These are phyloP conservation scores for Phytophthora ramorum DNA, from an alignment of 352 stramenopile species.

Conservation along the genomic window DNA sequence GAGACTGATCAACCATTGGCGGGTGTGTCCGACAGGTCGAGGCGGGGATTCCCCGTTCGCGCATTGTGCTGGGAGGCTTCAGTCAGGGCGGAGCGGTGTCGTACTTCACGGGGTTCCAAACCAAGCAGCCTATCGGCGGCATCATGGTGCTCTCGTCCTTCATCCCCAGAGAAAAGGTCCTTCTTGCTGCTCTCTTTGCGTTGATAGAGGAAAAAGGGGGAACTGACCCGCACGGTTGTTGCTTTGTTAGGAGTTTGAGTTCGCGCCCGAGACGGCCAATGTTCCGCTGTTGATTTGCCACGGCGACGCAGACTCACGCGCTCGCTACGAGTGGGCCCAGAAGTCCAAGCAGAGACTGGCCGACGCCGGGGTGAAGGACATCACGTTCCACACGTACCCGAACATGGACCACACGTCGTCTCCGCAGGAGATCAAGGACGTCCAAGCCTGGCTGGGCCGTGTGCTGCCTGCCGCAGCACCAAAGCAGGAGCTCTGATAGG, in stretches of 20 bases:
- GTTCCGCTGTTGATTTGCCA: slow-evolving; percentile 79
- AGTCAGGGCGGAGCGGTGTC: slow-evolving; percentile 93
- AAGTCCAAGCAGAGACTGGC: slow-evolving; percentile 54
- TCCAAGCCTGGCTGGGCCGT: slow-evolving; percentile 56
- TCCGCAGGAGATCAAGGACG: slow-evolving; percentile 60
- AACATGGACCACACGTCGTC: slow-evolving; percentile 63
- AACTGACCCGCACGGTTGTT: slow-evolving; percentile 1
- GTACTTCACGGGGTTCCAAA: slow-evolving; percentile 80
- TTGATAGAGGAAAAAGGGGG: no score
- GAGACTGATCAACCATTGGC: no score
- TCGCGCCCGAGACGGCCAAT: slow-evolving; percentile 49
- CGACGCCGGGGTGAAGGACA: slow-evolving; percentile 50
- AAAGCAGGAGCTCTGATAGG: slow-evolving; percentile 18
- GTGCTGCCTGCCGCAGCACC: slow-evolving; percentile 39
- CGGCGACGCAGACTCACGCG: slow-evolving; percentile 59
- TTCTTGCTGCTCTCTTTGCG: neutral
- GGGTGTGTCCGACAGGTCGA: slow-evolving; percentile 27
- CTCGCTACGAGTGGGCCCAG: slow-evolving; percentile 54
- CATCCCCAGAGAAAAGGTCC: slow-evolving; percentile 60
- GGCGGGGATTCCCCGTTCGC: slow-evolving; percentile 77
- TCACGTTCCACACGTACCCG: slow-evolving; percentile 69
- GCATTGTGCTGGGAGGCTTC: slow-evolving; percentile 95
- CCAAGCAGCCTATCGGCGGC: slow-evolving; percentile 66
- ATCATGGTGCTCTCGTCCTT: slow-evolving; percentile 77
- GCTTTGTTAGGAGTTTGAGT: slow-evolving; percentile 42